phyloP scores from a whole-genome alignment of 257 asterid species.

The Solanum appendiculatum region DNA sequence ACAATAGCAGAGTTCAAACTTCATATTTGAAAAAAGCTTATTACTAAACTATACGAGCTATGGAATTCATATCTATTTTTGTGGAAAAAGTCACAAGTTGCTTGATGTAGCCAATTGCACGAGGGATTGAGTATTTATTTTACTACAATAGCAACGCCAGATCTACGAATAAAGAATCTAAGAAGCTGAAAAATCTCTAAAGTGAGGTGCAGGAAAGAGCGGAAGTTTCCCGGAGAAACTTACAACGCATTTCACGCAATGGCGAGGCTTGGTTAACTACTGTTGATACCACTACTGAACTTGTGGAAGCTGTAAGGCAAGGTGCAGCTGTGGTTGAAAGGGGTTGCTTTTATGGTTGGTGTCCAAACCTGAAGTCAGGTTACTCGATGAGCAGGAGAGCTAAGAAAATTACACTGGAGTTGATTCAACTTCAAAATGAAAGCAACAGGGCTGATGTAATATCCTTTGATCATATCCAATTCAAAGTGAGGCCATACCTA shows the following conservation, averaged over 20 bases:
- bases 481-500: background rate
- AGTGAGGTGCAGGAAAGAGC: background rate
- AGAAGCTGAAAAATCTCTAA: background rate
- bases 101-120: background rate
- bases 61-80: background rate
- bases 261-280: background rate
- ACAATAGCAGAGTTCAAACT: background rate
- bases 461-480: background rate
- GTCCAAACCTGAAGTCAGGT: background rate
- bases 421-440: background rate
- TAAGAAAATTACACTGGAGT: background rate
- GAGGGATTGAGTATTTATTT: background rate
- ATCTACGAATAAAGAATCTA: background rate
- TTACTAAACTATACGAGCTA: background rate
- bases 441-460: background rate
- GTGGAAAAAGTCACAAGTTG: background rate
- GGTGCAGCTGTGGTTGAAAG: background rate
- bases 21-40: no score
- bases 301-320: background rate
- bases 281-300: background rate
- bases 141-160: background rate
- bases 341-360: background rate
- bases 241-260: background rate
- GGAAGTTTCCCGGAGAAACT: background rate
- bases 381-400: background rate